Evolutionary conservation across 441 rosid genomes (phyloP).

Genomic region (Lepidium campestre): DNA sequence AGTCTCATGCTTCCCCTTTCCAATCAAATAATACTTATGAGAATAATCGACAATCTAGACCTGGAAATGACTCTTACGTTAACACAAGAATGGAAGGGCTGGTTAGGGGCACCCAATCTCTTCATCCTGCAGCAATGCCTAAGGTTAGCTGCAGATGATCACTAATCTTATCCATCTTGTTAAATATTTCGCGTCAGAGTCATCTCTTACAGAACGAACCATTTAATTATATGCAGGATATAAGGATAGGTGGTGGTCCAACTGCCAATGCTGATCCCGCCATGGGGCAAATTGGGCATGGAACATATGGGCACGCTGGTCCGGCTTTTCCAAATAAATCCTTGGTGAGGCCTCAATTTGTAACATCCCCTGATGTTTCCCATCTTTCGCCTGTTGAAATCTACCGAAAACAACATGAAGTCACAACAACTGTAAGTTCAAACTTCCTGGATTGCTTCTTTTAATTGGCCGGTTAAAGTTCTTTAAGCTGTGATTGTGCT

Average conservation of each 20-base stretch:
- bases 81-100: constrained; percentile 56
- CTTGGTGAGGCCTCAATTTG: constrained; percentile 39
- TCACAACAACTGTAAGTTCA: constrained; percentile 66
- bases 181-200: background rate
- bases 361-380: constrained; percentile 40
- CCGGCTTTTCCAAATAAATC: constrained; percentile 50
- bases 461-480: background rate
- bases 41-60: constrained; percentile 45
- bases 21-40: constrained; percentile 45
- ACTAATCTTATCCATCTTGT: constrained; percentile 26
- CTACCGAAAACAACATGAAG: constrained; percentile 81
- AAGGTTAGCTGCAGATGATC: constrained; percentile 35
- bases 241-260: constrained; percentile 39
- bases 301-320: constrained; percentile 39
- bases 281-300: constrained; percentile 45
- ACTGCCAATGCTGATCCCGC: constrained; percentile 41
- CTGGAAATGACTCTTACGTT: constrained; percentile 49
- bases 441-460: constrained; percentile 6
- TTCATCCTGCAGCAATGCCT: constrained; percentile 49
- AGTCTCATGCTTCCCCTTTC: constrained; percentile 43
- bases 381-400: constrained; percentile 62
- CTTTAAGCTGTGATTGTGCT: constrained; percentile 16
- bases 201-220: background rate
- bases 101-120: constrained; percentile 44
- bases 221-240: constrained; percentile 41